These are phyloP conservation scores for Rhodamnia argentea DNA, from an alignment of 345 rosid species.

Conservation along the genomic window DNA sequence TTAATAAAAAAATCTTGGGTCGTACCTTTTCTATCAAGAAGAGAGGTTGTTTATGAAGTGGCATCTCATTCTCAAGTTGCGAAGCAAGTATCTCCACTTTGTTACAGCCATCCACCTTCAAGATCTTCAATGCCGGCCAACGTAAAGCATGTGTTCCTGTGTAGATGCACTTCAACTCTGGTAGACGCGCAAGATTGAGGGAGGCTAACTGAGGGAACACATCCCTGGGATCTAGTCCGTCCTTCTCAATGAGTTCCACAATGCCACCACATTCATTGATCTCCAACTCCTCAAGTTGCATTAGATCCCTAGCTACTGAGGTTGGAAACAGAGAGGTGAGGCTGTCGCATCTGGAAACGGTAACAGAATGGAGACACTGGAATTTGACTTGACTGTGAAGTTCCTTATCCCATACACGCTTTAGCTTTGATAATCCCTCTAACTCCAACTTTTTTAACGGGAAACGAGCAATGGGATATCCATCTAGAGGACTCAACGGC, in stretches of 20 bases:
- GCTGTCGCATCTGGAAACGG: not conserved
- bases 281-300: not conserved
- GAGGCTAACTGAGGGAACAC: too few relatives aligned
- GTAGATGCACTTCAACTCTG: too few relatives aligned
- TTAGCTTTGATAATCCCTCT: rapidly evolving
- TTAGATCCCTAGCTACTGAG: not conserved
- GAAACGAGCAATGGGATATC: rapidly evolving
- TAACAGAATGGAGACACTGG: not conserved
- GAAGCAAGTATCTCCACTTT: too few relatives aligned
- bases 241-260: not conserved
- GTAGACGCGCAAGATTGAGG: too few relatives aligned
- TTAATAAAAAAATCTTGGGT: too few relatives aligned
- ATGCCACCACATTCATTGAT: not conserved
- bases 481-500: rapidly evolving
- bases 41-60: too few relatives aligned
- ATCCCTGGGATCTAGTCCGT: too few relatives aligned
- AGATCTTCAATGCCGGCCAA: too few relatives aligned
- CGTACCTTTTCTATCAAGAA: too few relatives aligned
- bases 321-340: not conserved
- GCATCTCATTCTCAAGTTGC: too few relatives aligned
- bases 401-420: not conserved
- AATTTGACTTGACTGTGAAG: not conserved
- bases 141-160: too few relatives aligned
- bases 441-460: not conserved
- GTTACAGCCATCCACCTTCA: too few relatives aligned